Evolutionary conservation across 768 basidiomycete species (phyloP), one percentile per base, ranked within the genome.

Genomic region (Lactarius sp.): DNA sequence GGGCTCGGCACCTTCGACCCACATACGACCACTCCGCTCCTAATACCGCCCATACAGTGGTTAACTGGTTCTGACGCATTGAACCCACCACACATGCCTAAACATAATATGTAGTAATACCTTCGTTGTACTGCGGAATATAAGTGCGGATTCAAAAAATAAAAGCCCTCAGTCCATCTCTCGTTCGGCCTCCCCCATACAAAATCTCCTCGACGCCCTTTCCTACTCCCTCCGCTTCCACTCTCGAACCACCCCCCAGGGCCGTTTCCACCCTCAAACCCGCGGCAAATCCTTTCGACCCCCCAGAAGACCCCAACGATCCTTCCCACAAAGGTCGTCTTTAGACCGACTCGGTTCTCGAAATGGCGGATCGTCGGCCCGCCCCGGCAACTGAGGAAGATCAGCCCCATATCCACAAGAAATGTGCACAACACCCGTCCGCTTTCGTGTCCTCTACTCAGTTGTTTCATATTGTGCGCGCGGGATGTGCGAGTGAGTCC

Each of bases 301-400:
- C 46, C 61, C 66, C 63, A 52, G 70, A 72, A 56, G 71, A 74
- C 56, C 71, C 68, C 66, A 60, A 63, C 63, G n/a, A n/a, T n/a
- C n/a, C n/a, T n/a, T n/a, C n/a, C n/a, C n/a, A n/a, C n/a, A n/a
- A n/a, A n/a, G n/a, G n/a, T 79, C 85, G 3, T 88, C 86, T 4
- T 54, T 88, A 42, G 86, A 86, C 56, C 72, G 81, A 5, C 81
- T 87, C 41, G 83, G 85, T 59, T 79, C 78, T 4, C 73, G 73
- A n/a, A 20, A n/a, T 49, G 61, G 27, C 62, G 59, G 52, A 33
- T 52, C 61, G 56, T 37, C 74, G 69, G 13, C 69, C 70, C 13
- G 76, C 77, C 4, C 79, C 77, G 6, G 79, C 82, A 4, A 73
- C 77, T 6, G 75, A 79, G 61, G 76, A 80, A 66, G 80, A 82